A percentile compares a stretch with the other conserved stretches of the same genome.
These are phyloP conservation scores for Phlyctochytrium bullatum DNA, from an alignment of 192 early-diverging fungal genomes.

Conservation along the genomic window DNA sequence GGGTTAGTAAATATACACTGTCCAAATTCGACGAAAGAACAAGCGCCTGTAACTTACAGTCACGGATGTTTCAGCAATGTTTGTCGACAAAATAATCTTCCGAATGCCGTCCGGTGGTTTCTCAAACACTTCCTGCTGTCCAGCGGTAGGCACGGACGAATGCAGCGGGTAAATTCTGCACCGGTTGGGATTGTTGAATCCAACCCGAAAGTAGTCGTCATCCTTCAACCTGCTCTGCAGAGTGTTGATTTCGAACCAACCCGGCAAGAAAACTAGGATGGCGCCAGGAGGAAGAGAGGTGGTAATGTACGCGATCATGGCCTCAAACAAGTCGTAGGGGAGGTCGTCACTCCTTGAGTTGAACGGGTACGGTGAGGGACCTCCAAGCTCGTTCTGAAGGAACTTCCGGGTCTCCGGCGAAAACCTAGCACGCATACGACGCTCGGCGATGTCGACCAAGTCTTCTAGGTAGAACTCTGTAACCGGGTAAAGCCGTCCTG, in stretches of 20 bases:
- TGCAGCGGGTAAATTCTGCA: conserved; percentile 55
- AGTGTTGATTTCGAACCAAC: conserved; percentile 68
- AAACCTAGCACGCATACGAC: not conserved
- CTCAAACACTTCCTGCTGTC: conserved; percentile 72
- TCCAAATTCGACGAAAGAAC: conserved; percentile 28
- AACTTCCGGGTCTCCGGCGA: conserved; percentile 8
- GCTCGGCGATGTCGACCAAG: conserved; percentile 28
- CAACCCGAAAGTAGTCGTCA: conserved; percentile 45
- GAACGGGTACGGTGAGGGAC: not conserved
- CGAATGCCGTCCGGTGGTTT: conserved; percentile 48
- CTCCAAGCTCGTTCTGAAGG: conserved; percentile 11
- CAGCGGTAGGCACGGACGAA: conserved; percentile 62
- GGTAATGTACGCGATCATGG: conserved; percentile 55
- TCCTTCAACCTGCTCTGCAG: conserved; percentile 52
- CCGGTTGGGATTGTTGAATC: conserved; percentile 35
- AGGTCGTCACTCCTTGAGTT: conserved; percentile 23
- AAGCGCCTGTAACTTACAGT: conserved; percentile 49
- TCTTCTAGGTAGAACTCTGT: conserved; percentile 63
- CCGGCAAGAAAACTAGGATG: conserved; percentile 67
- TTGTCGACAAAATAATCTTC: conserved; percentile 79
- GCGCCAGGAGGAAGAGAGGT: conserved; percentile 53
- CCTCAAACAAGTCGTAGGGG: conserved; percentile 53
- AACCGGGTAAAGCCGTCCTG: conserved; percentile 57
- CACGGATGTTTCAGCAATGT: conserved; percentile 81
- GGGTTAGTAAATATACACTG: conserved; percentile 59